phyloP scores from a whole-genome alignment of 805 yeast species.

The Scheffersomyces stipitis region DNA sequence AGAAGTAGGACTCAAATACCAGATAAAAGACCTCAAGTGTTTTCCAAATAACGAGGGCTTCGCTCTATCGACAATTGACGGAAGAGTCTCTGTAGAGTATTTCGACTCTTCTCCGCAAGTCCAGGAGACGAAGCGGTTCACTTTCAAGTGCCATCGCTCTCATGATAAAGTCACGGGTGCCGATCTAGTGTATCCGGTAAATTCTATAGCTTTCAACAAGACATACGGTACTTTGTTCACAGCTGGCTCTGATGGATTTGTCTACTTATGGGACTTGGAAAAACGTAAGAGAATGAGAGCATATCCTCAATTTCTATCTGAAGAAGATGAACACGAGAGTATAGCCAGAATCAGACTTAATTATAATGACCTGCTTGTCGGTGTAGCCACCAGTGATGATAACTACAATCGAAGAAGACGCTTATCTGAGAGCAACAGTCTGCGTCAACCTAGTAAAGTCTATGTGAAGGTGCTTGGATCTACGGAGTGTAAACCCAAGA shows the following conservation, averaged over 20 bases:
- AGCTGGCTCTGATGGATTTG: conserved; percentile 51
- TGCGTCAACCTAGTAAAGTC: conserved; percentile 8
- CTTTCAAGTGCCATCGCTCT: conserved; percentile 77
- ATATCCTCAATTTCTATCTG: conserved; percentile 29
- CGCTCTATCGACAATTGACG: conserved; percentile 76
- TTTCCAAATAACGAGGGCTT: conserved; percentile 57
- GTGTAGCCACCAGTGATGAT: conserved; percentile 45
- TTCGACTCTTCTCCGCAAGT: conserved; percentile 48
- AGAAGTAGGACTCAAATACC: conserved; percentile 67
- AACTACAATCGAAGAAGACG: conserved; percentile 30
- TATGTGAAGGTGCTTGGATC: conserved; percentile 4
- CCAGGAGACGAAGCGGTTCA: conserved; percentile 53
- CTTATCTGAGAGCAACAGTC: conserved; percentile 9
- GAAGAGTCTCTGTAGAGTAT: conserved; percentile 74
- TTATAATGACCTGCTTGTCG: conserved; percentile 20
- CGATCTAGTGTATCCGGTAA: conserved; percentile 56
- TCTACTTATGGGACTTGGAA: conserved; percentile 52
- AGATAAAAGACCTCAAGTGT: conserved; percentile 55
- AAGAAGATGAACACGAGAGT: conserved; percentile 19
- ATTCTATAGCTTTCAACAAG: conserved; percentile 45
- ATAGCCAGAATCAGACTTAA: conserved; percentile 22
- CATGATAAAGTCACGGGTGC: conserved; percentile 36
- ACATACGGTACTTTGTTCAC: conserved; percentile 43
- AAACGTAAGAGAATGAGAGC: conserved; percentile 44
- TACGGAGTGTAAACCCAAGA: neutral